Base-by-base conservation (phyloP, 257 asterid genomes). In the Prunella vulgaris region DNA sequence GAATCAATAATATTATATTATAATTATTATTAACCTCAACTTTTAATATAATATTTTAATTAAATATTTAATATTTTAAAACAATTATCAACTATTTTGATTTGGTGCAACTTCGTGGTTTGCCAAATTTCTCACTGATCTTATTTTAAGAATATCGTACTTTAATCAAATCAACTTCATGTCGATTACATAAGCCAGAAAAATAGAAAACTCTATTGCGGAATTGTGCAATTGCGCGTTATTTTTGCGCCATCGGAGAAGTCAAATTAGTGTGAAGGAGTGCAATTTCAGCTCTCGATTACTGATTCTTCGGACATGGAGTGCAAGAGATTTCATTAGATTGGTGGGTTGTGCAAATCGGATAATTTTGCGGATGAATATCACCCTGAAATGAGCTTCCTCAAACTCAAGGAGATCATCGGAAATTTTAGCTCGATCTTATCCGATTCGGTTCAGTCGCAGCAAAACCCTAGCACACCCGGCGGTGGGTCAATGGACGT, bases 401-500 rank as follows among this genome's bases (percentile, higher is more conserved):
- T 85, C 56, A 88, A 86, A 78, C 73, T 87, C 51, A 88, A 86
- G 77, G 90, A 77, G 49, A 72, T 87, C 52, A 74, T 84, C 60
- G 90, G 86, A 60, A 79, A 79, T 77, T 76, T 90, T 35, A 82
- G 85, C 76, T 84, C 95, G 69, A 80, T 88, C 60, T 81, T 90
- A 75, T 79, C 87, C 63, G 87, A 84, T 69, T 76, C 84, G 33
- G 75, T 37, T 58, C 86, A 48, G 30, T 68, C 85, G 35, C 78
- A 62, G 70, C 75, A 68, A 60, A 85, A 75, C 80, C 80, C 90
- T 60, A 83, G 68, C 78, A 24, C 75, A 49, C 1, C 52, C 54
- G 60, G 74, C 66, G 77, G 75, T 60, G 80, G 73, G 48, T 74
- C 76, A 58, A 88, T 90, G 97, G 92, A 84, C 81, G 87, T 81